phyloP scores from a whole-genome alignment of 805 yeast species.

The Huiozyma sinensis region DNA sequence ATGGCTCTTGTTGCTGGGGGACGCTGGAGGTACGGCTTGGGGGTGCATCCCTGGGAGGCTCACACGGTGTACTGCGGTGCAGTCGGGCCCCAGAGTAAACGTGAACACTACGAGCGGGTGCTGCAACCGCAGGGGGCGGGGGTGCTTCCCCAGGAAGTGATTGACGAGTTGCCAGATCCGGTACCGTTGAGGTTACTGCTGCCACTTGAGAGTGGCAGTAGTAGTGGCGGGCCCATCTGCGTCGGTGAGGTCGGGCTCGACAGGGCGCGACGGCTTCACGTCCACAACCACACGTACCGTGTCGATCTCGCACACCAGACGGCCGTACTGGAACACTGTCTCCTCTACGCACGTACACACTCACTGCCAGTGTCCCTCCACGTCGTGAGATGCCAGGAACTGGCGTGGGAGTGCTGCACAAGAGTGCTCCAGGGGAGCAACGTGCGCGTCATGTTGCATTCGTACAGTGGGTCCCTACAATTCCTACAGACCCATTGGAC shows the following conservation, averaged over 20 bases:
- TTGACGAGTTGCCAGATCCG: neutral
- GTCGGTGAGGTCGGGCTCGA: constrained; percentile 79
- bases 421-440: neutral
- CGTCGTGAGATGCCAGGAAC: constrained; percentile 72
- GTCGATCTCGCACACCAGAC: constrained; percentile 62
- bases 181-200: neutral
- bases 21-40: constrained; percentile 32
- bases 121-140: constrained; percentile 16
- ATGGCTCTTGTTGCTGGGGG: constrained; percentile 1
- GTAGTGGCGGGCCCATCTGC: constrained; percentile 19
- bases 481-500: constrained; percentile 26
- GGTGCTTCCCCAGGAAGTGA: neutral
- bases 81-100: neutral
- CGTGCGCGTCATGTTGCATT: constrained; percentile 54
- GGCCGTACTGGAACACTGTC: constrained; percentile 37
- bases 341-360: constrained; percentile 42
- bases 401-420: constrained; percentile 30
- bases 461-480: constrained; percentile 76
- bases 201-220: neutral
- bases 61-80: constrained; percentile 41
- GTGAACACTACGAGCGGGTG: neutral
- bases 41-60: constrained; percentile 89
- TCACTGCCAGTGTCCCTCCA: constrained; percentile 60
- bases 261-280: constrained; percentile 22
- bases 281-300: constrained; percentile 30